Base-by-base conservation (phyloP, 306 rosid genomes). In the Dalbergia oliveri region DNA sequence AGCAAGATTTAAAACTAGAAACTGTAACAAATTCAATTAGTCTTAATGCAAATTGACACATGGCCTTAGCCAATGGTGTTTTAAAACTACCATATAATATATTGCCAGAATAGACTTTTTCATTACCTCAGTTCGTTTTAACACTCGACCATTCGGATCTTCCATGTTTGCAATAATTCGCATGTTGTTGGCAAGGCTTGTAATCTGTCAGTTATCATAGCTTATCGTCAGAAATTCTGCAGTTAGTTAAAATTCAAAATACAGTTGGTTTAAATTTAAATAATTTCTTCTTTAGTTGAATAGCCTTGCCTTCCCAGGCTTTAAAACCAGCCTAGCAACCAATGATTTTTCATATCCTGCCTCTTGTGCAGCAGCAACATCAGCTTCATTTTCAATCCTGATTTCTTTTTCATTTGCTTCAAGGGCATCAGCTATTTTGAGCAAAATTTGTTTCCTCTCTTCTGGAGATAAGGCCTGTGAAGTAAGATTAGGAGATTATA, bases 141-240 rank as follows among this genome's bases (percentile, higher is more conserved):
- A 81, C 56, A 95, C 84, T 53, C 39, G 90, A 62, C 98, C 98
- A 80, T 93, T 93, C 41, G 98, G 98, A 89, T 95, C 99, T 82
- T 93, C 97, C 97, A 95, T 95, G 73, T 91, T 89, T 80, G 99
- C 97, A 74, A 95, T 90, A 69, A 85, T 69, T 66, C 98, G 91
- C 37, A 93, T 75, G 58, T 94, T 91, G 73, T 88, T 90, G 45
- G 98, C 97, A 76, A 95, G 98, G 87, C 79, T 83, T 79, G 88
- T 73, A 85, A 95, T 90, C 99, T 95, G 94, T 81, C 77, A 75
- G 69, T 73, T 50, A 86, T 23, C 69, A 66, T 56, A 63, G 34
- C 69, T 73, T 67, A 85, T 79, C 83, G 81, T 58, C 66, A 84
- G 73, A 71, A 67, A 57, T 47, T 39, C 69, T 33, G 47, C 62